These are phyloP conservation scores for Penicillium rolfsii DNA, from an alignment of 2,329 filamentous ascomycete species.

Conservation along the genomic window DNA sequence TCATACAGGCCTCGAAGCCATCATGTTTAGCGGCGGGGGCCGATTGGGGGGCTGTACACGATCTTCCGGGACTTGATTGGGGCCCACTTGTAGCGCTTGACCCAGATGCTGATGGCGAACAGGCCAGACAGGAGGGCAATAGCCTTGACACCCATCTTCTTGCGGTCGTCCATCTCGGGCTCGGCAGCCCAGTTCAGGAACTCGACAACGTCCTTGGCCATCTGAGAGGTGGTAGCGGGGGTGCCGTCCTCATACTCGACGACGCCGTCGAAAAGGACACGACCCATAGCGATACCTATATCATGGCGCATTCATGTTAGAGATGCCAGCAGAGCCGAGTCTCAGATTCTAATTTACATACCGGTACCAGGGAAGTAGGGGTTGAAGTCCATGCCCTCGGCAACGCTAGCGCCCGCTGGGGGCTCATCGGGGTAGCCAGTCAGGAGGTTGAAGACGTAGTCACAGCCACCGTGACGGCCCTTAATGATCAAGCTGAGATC, in stretches of 20 bases:
- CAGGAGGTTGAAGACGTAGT: slow-evolving; percentile 97
- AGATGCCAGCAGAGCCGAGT: slow-evolving; percentile 1
- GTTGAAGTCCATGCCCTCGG: slow-evolving; percentile 97
- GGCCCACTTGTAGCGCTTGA: slow-evolving; percentile 99
- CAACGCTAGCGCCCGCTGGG: slow-evolving; percentile 83
- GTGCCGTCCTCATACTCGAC: slow-evolving; percentile 98
- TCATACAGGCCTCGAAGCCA: slow-evolving; percentile 34
- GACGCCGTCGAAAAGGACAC: slow-evolving; percentile 94
- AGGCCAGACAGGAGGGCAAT: slow-evolving; percentile 77
- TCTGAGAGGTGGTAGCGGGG: slow-evolving; percentile 92
- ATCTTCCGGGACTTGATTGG: slow-evolving; percentile 95
- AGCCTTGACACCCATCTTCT: slow-evolving; percentile 99
- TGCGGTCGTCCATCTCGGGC: slow-evolving; percentile 98
- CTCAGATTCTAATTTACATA: slow-evolving; percentile 31
- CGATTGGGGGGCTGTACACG: slow-evolving; percentile 74
- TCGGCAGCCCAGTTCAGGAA: slow-evolving; percentile 99
- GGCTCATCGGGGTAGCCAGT: slow-evolving; percentile 97
- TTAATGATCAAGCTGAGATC: slow-evolving; percentile 98
- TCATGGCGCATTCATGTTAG: slow-evolving; percentile 15
- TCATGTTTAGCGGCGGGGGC: slow-evolving; percentile 41
- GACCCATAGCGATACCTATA: slow-evolving; percentile 86
- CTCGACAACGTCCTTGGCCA: slow-evolving; percentile 99
- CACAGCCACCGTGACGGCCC: slow-evolving; percentile 93
- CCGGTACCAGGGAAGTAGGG: slow-evolving; percentile 99
- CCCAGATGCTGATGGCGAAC: slow-evolving; percentile 88